phyloP scores from a whole-genome alignment of 163 green algal species.

The Chloromonas sp. region DNA sequence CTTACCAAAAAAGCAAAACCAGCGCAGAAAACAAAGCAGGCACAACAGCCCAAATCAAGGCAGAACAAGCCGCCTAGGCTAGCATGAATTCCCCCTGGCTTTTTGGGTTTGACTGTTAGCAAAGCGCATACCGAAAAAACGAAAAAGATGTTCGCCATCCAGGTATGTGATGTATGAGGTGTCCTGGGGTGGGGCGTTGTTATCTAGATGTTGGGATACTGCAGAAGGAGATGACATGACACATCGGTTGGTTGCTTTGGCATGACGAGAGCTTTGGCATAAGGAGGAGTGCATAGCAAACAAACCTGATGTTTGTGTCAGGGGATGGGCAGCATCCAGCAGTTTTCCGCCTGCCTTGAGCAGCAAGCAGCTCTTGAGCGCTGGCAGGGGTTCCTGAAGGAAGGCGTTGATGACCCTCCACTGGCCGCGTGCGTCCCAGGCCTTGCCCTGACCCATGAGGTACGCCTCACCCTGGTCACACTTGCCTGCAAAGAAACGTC shows the following conservation, averaged over 20 bases:
- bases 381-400: constrained; percentile 35
- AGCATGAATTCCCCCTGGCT: no score
- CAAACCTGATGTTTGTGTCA: no score
- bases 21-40: no score
- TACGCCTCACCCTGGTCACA: constrained; percentile 46
- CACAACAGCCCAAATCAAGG: no score
- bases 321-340: neutral
- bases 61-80: no score
- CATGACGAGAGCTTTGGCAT: neutral
- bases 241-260: neutral
- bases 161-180: neutral
- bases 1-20: no score
- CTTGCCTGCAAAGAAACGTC: constrained; percentile 14
- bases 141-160: no score
- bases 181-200: neutral
- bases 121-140: no score
- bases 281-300: no score
- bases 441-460: constrained; percentile 40
- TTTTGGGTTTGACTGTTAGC: no score
- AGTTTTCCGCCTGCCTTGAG: neutral
- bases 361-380: constrained; percentile 39
- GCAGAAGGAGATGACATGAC: no score
- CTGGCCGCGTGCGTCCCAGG: constrained; percentile 19
- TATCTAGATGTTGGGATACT: neutral
- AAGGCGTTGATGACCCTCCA: constrained; percentile 41